A percentile compares a stretch with the other conserved stretches of the same genome.
Evolutionary conservation across 2,329 filamentous ascomycete species (phyloP).

Genomic region (Fusarium secorum): DNA sequence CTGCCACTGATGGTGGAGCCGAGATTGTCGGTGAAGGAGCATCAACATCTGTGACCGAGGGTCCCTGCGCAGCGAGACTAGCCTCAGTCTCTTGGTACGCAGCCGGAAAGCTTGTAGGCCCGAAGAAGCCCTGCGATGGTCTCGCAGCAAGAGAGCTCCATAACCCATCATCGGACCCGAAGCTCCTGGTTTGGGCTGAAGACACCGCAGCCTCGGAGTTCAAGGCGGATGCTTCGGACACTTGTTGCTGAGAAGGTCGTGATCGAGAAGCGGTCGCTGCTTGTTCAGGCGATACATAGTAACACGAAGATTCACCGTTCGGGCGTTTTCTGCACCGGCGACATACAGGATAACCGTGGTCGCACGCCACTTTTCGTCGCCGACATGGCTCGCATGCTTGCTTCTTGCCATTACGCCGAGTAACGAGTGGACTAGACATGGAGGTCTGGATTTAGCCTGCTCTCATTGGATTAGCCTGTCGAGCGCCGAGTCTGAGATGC

Average conservation of each 20-base stretch:
- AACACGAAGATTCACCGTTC: background rate
- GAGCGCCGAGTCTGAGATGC: background rate
- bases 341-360: background rate
- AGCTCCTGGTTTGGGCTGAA: background rate
- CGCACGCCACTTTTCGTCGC: background rate
- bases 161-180: background rate
- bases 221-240: background rate
- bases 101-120: background rate
- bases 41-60: fast-evolving
- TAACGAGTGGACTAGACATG: background rate
- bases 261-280: fast-evolving
- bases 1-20: background rate
- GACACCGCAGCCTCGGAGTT: background rate
- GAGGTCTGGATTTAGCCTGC: too few relatives aligned
- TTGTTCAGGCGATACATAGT: background rate
- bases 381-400: background rate
- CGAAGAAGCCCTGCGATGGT: background rate
- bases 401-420: background rate
- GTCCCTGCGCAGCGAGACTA: background rate
- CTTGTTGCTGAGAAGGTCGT: background rate
- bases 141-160: background rate
- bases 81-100: background rate
- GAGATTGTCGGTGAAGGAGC: background rate
- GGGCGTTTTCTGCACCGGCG: background rate
- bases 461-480: fast-evolving